Evolutionary conservation across 352 stramenopile species (phyloP).

Genomic region (Globisporangium iwayamae): DNA sequence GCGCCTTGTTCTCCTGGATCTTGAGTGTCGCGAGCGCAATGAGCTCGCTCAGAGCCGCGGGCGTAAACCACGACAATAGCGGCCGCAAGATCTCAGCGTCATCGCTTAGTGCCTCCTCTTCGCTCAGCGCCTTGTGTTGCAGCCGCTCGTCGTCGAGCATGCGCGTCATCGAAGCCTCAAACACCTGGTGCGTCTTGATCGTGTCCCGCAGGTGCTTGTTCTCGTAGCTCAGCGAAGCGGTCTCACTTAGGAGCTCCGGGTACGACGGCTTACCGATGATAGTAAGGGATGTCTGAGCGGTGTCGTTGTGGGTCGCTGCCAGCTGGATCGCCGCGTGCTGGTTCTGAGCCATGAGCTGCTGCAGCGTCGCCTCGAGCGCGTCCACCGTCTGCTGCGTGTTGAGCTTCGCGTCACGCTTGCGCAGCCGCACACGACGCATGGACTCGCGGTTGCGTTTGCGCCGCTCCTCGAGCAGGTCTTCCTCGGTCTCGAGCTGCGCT

Average conservation of each 20-base stretch:
- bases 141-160: conserved; percentile 13
- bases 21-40: conserved; percentile 11
- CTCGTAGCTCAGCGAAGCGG: conserved; percentile 16
- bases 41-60: conserved; percentile 6
- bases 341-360: conserved; percentile 14
- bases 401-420: conserved; percentile 18
- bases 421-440: conserved; percentile 27
- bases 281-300: background rate
- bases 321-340: conserved; percentile 4
- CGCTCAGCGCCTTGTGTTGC: conserved; percentile 1
- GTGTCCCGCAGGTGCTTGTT: conserved; percentile 19
- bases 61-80: conserved; percentile 16
- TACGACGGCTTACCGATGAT: background rate
- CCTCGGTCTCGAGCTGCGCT: background rate
- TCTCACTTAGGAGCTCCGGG: conserved; percentile 18
- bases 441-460: conserved; percentile 30
- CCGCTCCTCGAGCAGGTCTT: conserved; percentile 10
- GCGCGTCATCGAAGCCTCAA: conserved; percentile 13
- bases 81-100: conserved; percentile 19
- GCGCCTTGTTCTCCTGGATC: conserved; percentile 23
- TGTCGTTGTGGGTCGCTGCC: background rate
- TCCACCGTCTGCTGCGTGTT: conserved; percentile 14
- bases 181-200: conserved; percentile 15
- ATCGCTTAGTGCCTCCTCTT: conserved; percentile 16
- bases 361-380: conserved; percentile 19